These are phyloP conservation scores for Exidia glandulosa DNA, from an alignment of 768 basidiomycete species.

Conservation along the genomic window DNA sequence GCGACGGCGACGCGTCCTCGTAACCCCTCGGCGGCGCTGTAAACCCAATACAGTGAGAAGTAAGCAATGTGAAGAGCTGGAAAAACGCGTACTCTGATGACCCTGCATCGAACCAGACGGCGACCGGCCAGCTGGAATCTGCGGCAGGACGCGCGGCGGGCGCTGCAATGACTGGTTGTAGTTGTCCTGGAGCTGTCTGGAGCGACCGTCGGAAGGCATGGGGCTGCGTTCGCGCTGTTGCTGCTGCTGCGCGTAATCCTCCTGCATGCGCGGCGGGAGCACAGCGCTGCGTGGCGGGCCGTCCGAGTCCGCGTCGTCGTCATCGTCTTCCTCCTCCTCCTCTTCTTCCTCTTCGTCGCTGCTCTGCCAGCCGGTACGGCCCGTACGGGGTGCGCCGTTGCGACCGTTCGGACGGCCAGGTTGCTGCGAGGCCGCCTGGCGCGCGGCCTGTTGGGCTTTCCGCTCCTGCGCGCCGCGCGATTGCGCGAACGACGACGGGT, in stretches of 20 bases:
- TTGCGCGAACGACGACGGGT: slow-evolving; percentile 80
- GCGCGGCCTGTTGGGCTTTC: slow-evolving; percentile 74
- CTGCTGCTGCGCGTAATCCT: background rate
- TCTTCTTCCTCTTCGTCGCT: slow-evolving; percentile 78
- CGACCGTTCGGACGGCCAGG: slow-evolving; percentile 50
- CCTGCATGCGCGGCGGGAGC: background rate
- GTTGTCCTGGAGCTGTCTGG: background rate
- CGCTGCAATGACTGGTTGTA: slow-evolving; percentile 33
- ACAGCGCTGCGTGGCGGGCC: background rate
- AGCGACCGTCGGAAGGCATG: background rate
- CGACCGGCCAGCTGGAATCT: slow-evolving; percentile 18
- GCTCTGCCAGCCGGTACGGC: slow-evolving; percentile 44
- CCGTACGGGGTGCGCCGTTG: slow-evolving; percentile 30
- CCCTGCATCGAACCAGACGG: slow-evolving; percentile 11
- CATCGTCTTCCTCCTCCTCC: slow-evolving; percentile 49
- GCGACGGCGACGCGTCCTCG: slow-evolving; percentile 32
- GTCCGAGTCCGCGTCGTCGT: slow-evolving; percentile 7
- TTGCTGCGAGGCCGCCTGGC: slow-evolving; percentile 63
- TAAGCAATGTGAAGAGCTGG: slow-evolving; percentile 25
- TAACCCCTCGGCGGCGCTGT: slow-evolving; percentile 39
- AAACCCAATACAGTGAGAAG: background rate
- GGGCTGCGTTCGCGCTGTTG: background rate
- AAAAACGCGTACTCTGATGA: slow-evolving; percentile 16
- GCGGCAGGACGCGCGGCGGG: slow-evolving; percentile 53
- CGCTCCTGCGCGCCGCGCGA: slow-evolving; percentile 77